A percentile compares a stretch with the other conserved stretches of the same genome.
Evolutionary conservation across 2,329 filamentous ascomycete species (phyloP).

Genomic region (Microcyclospora pomicola): DNA sequence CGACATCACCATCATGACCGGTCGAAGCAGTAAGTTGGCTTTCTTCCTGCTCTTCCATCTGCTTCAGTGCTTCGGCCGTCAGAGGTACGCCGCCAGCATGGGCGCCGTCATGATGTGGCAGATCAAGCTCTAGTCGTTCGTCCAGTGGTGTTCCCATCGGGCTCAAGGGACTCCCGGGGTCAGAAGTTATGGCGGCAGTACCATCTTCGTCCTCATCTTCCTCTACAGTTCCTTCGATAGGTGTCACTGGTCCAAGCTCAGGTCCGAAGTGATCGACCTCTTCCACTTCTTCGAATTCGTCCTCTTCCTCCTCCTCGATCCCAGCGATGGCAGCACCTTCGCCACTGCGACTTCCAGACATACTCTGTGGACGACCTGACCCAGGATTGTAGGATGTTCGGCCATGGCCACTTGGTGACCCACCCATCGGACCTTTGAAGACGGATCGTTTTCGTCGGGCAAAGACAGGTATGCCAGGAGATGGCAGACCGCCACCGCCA

Average conservation of each 20-base stretch:
- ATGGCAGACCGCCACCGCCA: conserved; percentile 37
- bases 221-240: background rate
- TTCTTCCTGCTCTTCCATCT: conserved; percentile 16
- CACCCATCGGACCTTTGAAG: conserved; percentile 66
- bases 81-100: conserved; percentile 10
- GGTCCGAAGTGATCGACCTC: conserved; percentile 18
- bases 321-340: conserved; percentile 50
- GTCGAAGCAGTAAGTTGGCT: background rate
- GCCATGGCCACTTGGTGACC: conserved; percentile 20
- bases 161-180: background rate
- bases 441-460: conserved; percentile 68
- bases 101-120: background rate
- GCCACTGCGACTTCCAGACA: conserved; percentile 46
- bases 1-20: background rate
- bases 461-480: conserved; percentile 52
- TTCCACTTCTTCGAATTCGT: background rate
- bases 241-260: conserved; percentile 4
- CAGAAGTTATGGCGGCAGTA: background rate
- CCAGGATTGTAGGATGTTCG: conserved; percentile 4
- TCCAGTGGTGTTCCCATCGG: background rate
- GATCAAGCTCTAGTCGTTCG: conserved; percentile 1
- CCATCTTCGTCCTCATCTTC: background rate
- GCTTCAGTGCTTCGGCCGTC: conserved; percentile 19
- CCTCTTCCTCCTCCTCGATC: conserved; percentile 12
- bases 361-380: conserved; percentile 2